phyloP scores from a whole-genome alignment of 129 eudicot species.

The Dittrichia graveolens region DNA sequence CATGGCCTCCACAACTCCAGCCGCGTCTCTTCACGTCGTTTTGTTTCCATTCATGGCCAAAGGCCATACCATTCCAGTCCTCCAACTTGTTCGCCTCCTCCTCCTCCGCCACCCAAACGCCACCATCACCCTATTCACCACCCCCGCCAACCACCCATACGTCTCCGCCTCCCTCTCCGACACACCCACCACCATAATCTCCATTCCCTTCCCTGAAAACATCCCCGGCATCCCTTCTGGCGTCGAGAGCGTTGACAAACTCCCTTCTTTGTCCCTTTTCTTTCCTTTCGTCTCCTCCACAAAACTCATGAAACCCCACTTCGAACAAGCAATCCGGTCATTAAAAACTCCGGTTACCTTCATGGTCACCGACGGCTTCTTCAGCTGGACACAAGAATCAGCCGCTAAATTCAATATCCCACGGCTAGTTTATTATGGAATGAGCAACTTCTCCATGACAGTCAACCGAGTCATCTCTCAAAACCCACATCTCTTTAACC shows the following conservation, averaged over 20 bases:
- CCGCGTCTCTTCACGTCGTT: not conserved
- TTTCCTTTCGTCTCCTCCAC: slow-evolving; percentile 12
- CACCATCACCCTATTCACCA: slow-evolving; percentile 62
- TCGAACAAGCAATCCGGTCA: slow-evolving; percentile 35
- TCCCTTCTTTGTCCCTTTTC: slow-evolving; percentile 30
- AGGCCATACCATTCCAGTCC: slow-evolving; percentile 57
- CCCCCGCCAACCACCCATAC: slow-evolving; percentile 50
- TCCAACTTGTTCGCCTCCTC: slow-evolving; percentile 51
- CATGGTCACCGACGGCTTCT: slow-evolving; percentile 54
- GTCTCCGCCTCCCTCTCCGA: slow-evolving; percentile 41
- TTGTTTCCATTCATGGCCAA: slow-evolving; percentile 43
- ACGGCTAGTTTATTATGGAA: slow-evolving; percentile 35
- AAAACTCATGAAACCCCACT: slow-evolving; percentile 45
- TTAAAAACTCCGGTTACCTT: slow-evolving; percentile 33
- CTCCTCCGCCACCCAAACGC: slow-evolving; percentile 37
- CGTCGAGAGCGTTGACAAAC: slow-evolving; percentile 30
- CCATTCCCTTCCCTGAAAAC: slow-evolving; percentile 51
- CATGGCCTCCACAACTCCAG: not conserved
- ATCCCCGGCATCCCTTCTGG: slow-evolving; percentile 39
- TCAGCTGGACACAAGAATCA: slow-evolving; percentile 58
- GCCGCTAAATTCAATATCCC: slow-evolving; percentile 43
- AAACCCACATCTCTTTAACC: not conserved
- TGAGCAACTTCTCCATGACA: slow-evolving; percentile 35
- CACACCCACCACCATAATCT: slow-evolving; percentile 28
- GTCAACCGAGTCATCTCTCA: not conserved